phyloP scores from a whole-genome alignment of 495 filamentous ascomycete genomes.

The Acidomyces sp. region DNA sequence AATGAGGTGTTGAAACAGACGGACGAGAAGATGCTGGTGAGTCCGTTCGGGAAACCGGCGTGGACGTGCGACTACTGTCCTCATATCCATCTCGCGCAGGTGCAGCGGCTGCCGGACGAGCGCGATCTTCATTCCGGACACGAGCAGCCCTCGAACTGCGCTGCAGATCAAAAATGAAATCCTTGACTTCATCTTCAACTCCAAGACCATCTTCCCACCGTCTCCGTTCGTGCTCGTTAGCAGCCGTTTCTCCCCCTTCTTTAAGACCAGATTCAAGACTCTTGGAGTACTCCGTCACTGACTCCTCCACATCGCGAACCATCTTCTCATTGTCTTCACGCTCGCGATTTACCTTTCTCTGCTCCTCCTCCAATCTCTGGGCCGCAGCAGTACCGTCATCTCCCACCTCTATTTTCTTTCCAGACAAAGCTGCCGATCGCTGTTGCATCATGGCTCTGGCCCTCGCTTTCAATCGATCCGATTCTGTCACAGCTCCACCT shows the following conservation, averaged over 20 bases:
- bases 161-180: constrained; percentile 95
- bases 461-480: constrained; percentile 84
- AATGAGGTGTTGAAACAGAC: constrained; percentile 26
- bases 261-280: constrained; percentile 78
- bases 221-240: constrained; percentile 73
- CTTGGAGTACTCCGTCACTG: constrained; percentile 75
- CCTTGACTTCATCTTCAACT: constrained; percentile 89
- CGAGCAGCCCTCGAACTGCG: constrained; percentile 64
- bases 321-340: constrained; percentile 89
- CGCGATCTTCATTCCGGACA: constrained; percentile 61
- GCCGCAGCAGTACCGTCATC: constrained; percentile 61
- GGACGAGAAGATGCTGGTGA: constrained; percentile 26
- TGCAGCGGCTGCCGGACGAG: constrained; percentile 7
- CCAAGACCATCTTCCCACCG: constrained; percentile 95
- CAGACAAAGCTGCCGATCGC: constrained; percentile 80
- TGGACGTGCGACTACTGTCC: constrained; percentile 5
- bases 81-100: not conserved
- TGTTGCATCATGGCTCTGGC: constrained; percentile 98
- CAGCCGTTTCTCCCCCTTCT: constrained; percentile 56
- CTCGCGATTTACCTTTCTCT: constrained; percentile 61
- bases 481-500: constrained; percentile 81
- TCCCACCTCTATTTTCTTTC: constrained; percentile 52
- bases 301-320: constrained; percentile 94
- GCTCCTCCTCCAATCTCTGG: constrained; percentile 75
- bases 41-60: constrained; percentile 21